These are phyloP conservation scores for Phytopythium kandeliae DNA, from an alignment of 352 stramenopile species.

Conservation along the genomic window DNA sequence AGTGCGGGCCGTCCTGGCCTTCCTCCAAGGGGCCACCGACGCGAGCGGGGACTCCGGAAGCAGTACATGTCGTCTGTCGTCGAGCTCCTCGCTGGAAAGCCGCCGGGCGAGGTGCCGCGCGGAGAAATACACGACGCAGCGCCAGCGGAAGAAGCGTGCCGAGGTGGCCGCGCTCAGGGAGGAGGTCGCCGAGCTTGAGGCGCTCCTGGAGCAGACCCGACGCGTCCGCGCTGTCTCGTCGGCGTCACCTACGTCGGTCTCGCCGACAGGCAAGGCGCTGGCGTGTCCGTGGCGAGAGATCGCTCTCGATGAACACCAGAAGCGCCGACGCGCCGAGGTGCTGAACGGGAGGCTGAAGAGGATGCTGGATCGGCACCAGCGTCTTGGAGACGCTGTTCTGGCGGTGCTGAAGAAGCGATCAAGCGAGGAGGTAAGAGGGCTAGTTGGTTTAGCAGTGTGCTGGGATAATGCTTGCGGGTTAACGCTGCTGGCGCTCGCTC, in stretches of 20 bases:
- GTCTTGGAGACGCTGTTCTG: neutral
- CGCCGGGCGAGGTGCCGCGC: neutral
- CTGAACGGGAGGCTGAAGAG: conserved; percentile 11
- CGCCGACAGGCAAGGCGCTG: no score
- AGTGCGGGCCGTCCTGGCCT: neutral
- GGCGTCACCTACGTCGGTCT: neutral
- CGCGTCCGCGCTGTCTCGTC: neutral
- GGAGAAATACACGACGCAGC: conserved; percentile 11
- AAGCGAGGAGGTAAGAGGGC: neutral
- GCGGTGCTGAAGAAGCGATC: neutral
- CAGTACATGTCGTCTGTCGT: no score
- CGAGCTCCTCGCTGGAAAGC: no score
- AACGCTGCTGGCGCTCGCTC: no score
- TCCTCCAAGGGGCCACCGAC: neutral
- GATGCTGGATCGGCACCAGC: neutral
- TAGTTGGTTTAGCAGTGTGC: no score
- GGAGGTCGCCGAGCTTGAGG: conserved; percentile 6
- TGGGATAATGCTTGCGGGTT: no score
- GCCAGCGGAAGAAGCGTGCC: conserved; percentile 11
- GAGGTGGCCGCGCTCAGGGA: conserved; percentile 13
- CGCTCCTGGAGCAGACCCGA: conserved; percentile 1
- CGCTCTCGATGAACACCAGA: conserved; percentile 7
- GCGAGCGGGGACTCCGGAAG: no score
- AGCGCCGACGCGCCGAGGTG: conserved; percentile 7
- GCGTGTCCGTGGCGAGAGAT: conserved; percentile 11